Evolutionary conservation across 140 eudicot genomes (phyloP).

Genomic region (Ambrosia hybrid): DNA sequence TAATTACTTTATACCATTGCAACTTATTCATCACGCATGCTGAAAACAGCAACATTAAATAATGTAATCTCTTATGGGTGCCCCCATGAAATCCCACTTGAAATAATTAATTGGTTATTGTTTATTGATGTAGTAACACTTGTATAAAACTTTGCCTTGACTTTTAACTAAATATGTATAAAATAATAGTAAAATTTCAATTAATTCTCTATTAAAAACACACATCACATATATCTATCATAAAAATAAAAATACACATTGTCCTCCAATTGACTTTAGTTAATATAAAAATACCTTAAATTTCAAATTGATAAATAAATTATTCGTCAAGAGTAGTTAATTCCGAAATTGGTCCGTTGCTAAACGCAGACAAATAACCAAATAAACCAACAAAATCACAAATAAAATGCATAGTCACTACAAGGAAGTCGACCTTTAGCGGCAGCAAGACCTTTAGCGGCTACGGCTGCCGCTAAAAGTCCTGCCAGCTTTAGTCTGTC

Average conservation of each 20-base stretch:
- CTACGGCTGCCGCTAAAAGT: too few species aligned
- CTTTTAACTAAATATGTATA: conserved; percentile 15
- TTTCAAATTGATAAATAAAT: conserved; percentile 1
- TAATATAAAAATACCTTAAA: not conserved
- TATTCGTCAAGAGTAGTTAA: not conserved
- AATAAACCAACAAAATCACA: not conserved
- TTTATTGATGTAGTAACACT: conserved; percentile 19
- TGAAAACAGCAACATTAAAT: conserved; percentile 15
- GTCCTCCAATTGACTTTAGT: conserved; percentile 25
- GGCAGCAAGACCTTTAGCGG: too few species aligned
- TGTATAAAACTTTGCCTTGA: conserved; percentile 22
- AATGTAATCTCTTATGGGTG: conserved; percentile 25
- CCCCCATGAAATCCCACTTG: conserved; percentile 38
- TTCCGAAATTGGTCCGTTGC: not conserved
- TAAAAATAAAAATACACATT: conserved; percentile 12
- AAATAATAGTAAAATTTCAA: not conserved
- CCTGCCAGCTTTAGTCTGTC: too few species aligned
- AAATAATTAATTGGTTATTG: conserved; percentile 22
- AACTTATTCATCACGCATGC: conserved; percentile 37
- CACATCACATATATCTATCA: conserved; percentile 4
- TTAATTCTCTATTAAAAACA: not conserved
- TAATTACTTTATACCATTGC: not conserved
- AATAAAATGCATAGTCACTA: not conserved
- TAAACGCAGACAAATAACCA: not conserved
- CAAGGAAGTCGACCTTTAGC: too few species aligned